Conservation (phyloP, 257 asterid genomes). For the Linderniella brevidens region DNA sequence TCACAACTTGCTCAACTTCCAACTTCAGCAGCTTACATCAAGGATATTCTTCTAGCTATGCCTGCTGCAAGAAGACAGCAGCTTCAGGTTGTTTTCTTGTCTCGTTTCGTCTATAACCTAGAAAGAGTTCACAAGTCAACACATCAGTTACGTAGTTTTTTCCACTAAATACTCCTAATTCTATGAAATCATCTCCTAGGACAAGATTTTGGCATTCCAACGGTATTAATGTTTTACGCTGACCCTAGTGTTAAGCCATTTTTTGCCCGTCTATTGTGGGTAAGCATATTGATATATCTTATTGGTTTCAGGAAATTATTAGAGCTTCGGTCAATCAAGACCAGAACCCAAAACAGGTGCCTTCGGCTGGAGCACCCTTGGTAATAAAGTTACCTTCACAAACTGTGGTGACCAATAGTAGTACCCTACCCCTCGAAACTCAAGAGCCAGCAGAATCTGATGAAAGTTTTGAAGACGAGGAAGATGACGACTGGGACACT, state of each 20-base stretch:
- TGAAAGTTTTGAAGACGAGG: conserved; percentile 22
- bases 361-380: conserved; percentile 38
- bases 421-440: conserved; percentile 20
- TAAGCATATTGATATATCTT: neutral
- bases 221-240: too few relatives aligned
- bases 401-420: conserved; percentile 21
- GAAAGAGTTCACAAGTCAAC: too few relatives aligned
- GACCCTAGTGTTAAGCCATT: too few relatives aligned
- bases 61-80: conserved; percentile 61
- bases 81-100: conserved; percentile 58
- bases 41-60: conserved; percentile 66
- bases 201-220: too few relatives aligned
- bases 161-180: too few relatives aligned
- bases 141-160: too few relatives aligned
- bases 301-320: conserved; percentile 58
- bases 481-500: conserved; percentile 92
- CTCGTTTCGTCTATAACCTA: neutral
- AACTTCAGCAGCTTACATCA: conserved; percentile 48
- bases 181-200: too few relatives aligned
- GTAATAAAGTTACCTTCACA: conserved; percentile 60
- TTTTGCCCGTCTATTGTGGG: too few relatives aligned
- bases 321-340: conserved; percentile 77
- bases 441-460: conserved; percentile 22
- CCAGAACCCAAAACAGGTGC: conserved; percentile 29
- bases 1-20: conserved; percentile 91